These are phyloP conservation scores for Digitaria exilis DNA, from an alignment of 202 grass and related monocot genomes.

Conservation along the genomic window DNA sequence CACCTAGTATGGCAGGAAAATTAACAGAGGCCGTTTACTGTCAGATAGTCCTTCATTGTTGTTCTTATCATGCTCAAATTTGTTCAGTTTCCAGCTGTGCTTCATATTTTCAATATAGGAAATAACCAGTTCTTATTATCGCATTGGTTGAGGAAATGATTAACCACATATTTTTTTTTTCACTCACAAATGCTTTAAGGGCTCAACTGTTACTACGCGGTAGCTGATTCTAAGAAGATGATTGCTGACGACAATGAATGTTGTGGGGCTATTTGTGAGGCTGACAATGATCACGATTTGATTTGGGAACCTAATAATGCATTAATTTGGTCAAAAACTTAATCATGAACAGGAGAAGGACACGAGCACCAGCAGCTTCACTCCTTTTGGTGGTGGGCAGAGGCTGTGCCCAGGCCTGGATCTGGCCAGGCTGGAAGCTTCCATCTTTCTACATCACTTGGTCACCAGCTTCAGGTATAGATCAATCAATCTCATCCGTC, in stretches of 20 bases:
- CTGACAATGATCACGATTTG: conserved; percentile 41
- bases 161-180: not conserved
- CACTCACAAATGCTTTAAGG: not conserved
- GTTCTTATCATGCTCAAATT: not conserved
- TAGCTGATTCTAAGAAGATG: conserved; percentile 11
- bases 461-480: conserved; percentile 90
- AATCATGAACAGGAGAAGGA: conserved; percentile 76
- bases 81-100: not conserved
- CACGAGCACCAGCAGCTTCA: conserved; percentile 76
- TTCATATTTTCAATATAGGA: not conserved
- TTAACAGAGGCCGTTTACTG: not conserved
- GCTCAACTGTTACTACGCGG: not conserved
- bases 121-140: not conserved
- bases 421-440: conserved; percentile 96
- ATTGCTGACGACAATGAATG: conserved; percentile 1
- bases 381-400: conserved; percentile 95
- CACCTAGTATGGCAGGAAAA: conserved; percentile 13
- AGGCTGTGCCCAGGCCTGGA: conserved; percentile 96
- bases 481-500: conserved; percentile 27
- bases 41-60: not conserved
- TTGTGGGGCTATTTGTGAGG: not conserved
- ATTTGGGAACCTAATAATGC: conserved; percentile 43
- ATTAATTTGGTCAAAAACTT: conserved; percentile 36
- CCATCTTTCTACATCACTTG: conserved; percentile 99
- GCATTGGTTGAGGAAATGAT: not conserved